phyloP scores from a whole-genome alignment of 768 basidiomycete genomes.

The Tylopilus plumbeoviolaceoides region DNA sequence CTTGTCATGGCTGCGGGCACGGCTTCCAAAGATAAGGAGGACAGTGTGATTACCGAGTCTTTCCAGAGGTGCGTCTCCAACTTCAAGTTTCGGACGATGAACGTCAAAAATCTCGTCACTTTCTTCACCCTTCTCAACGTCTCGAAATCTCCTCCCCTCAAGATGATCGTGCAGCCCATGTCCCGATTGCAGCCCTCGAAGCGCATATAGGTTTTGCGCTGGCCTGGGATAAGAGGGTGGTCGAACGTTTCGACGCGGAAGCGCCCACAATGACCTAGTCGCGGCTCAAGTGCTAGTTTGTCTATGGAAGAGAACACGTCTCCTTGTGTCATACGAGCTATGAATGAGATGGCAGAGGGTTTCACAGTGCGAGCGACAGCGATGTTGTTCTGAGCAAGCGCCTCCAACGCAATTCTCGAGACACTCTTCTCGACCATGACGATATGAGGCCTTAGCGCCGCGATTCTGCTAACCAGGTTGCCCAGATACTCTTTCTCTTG shows the following conservation, averaged over 20 bases:
- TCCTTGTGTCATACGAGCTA: constrained; percentile 92
- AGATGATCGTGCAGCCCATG: constrained; percentile 90
- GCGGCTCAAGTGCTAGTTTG: constrained; percentile 84
- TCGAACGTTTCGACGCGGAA: constrained; percentile 93
- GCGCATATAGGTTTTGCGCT: constrained; percentile 94
- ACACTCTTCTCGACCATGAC: constrained; percentile 91
- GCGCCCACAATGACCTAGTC: constrained; percentile 79
- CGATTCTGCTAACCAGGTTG: constrained; percentile 83
- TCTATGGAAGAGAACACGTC: constrained; percentile 96
- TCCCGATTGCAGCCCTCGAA: constrained; percentile 94
- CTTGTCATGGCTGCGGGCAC: constrained; percentile 40
- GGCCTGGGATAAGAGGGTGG: constrained; percentile 89
- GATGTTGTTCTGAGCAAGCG: constrained; percentile 78
- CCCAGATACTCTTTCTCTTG: constrained; percentile 93
- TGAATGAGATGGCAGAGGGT: constrained; percentile 76
- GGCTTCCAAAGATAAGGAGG: constrained; percentile 61
- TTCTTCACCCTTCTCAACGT: constrained; percentile 84
- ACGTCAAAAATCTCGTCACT: constrained; percentile 86
- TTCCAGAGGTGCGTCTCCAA: constrained; percentile 94
- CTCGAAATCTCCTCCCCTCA: constrained; percentile 83
- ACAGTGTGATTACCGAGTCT: constrained; percentile 76
- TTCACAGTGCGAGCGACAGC: constrained; percentile 90
- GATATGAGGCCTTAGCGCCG: constrained; percentile 87
- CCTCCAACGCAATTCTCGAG: constrained; percentile 85
- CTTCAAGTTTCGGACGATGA: constrained; percentile 90